Evolutionary conservation across 1,139 yeast genomes (phyloP).

Genomic region (Arxiozyma telluris): DNA sequence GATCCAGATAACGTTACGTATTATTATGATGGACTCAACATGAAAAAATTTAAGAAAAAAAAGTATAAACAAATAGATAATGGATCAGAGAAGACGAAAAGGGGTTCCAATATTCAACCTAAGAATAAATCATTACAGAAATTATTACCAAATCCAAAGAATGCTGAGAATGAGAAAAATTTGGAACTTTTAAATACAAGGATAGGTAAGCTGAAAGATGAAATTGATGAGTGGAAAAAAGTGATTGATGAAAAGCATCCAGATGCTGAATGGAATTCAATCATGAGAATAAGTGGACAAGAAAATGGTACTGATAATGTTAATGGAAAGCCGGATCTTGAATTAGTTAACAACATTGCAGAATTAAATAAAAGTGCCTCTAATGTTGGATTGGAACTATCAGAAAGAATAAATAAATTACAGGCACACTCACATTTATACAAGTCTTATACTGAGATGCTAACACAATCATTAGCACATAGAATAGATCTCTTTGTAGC

Average conservation of each 20-base stretch:
- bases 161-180: slow-evolving; percentile 26
- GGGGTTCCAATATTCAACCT: slow-evolving; percentile 1
- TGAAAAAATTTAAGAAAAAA: slow-evolving; percentile 4
- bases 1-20: slow-evolving; percentile 9
- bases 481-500: slow-evolving; percentile 5
- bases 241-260: slow-evolving; percentile 17
- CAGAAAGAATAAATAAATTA: slow-evolving; percentile 12
- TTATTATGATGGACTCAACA: slow-evolving; percentile 5
- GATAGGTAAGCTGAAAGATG: slow-evolving; percentile 17
- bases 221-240: slow-evolving; percentile 23
- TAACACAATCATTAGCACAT: slow-evolving; percentile 6
- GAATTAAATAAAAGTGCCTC: neutral
- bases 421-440: slow-evolving; percentile 11
- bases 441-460: slow-evolving; percentile 9
- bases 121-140: neutral
- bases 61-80: neutral
- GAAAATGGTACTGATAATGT: neutral
- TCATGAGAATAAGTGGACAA: neutral
- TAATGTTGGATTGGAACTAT: slow-evolving; percentile 10
- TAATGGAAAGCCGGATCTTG: neutral
- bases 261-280: slow-evolving; percentile 15
- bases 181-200: slow-evolving; percentile 18
- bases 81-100: neutral
- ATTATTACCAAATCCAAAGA: slow-evolving; percentile 25
- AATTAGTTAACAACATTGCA: neutral